Evolutionary conservation across 139 green algal species (phyloP), one percentile per base, ranked within the genome.

Genomic region (Micractinium sp.): DNA sequence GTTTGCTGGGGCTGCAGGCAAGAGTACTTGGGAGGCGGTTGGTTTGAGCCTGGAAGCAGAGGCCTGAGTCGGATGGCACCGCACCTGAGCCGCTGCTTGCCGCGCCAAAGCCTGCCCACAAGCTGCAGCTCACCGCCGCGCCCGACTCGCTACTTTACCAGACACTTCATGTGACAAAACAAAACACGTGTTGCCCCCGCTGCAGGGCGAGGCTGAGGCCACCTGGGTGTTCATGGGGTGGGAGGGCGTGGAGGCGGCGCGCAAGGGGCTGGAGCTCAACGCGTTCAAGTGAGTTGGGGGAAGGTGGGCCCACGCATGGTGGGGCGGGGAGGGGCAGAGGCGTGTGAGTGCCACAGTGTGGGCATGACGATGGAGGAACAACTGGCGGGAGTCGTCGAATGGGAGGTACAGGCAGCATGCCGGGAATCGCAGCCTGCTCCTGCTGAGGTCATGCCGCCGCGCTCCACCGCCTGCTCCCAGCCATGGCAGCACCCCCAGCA

Each of bases 211-310:
- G 61, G 94, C 94, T 35, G 95, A 98, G 53, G 94, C 96, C 33
- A 98, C 96, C 0, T 98, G 96, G 96, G 92, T 98, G 14, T 99
- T 99, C 91, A 91, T 95, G 91, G 91, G 90, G 4, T 97, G 94
- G 96, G 96, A 99, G 88, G 96, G 96, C 69, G 91, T 98, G 27
- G 91, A 97, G 91, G 97, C 97, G 3, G 47, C 93, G 85, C 81
- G 87, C 3, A 90, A 92, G 56, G 96, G 96, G 0, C 89, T 97
- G 38, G 85, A 94, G 53, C 93, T 98, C 18, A 96, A 96, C 77
- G 81, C 73, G 0, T 98, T 98, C 82, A 87, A 80, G 83, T 87
- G 83, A 78, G 82, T 76, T 23, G 69, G 63, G 20, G 63, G 20
- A 71, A 71, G 63, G 63, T 14, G 60, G 16, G 60, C 60, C n/a